Evolutionary conservation across 176 grass and related monocot genomes (phyloP).

Genomic region (Oryza punctata): DNA sequence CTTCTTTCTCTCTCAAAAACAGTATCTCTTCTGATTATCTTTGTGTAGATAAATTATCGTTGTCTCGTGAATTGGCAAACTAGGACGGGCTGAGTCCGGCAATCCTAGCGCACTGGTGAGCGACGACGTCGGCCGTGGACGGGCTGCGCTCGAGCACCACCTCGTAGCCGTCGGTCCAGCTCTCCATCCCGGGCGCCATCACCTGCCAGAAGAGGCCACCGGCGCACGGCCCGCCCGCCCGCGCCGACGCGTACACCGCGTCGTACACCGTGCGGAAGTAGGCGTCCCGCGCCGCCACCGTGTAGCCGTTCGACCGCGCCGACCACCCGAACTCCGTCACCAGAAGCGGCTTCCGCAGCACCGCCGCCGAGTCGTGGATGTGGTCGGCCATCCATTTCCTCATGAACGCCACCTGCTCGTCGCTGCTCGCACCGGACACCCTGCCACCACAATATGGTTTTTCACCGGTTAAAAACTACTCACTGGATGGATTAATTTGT

Average conservation of each 20-base stretch:
- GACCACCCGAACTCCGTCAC: conserved; percentile 78
- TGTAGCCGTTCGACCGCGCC: conserved; percentile 45
- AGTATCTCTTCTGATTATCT: too few relatives aligned
- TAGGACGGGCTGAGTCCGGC: conserved; percentile 12
- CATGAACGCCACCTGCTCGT: conserved; percentile 56
- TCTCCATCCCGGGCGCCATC: conserved; percentile 72
- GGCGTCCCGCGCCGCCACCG: conserved; percentile 43
- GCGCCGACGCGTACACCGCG: conserved; percentile 51
- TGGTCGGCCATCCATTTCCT: conserved; percentile 63
- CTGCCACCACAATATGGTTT: conserved; percentile 14
- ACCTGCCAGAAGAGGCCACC: conserved; percentile 81
- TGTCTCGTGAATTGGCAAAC: background rate
- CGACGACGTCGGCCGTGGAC: conserved; percentile 51
- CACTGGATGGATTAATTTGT: background rate
- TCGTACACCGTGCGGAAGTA: conserved; percentile 60
- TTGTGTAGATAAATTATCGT: too few relatives aligned
- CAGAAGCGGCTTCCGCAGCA: conserved; percentile 68
- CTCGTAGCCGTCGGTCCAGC: conserved; percentile 69
- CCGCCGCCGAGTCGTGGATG: conserved; percentile 46
- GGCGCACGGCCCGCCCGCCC: conserved; percentile 46
- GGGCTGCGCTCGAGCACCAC: conserved; percentile 50
- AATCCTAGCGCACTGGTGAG: conserved; percentile 47
- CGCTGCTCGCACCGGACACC: conserved; percentile 48
- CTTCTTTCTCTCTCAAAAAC: too few relatives aligned
- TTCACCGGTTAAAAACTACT: too few relatives aligned